Evolutionary conservation across 2,329 filamentous ascomycete species (phyloP), one percentile per base, ranked within the genome.

Genomic region (Cordyceps javanica): DNA sequence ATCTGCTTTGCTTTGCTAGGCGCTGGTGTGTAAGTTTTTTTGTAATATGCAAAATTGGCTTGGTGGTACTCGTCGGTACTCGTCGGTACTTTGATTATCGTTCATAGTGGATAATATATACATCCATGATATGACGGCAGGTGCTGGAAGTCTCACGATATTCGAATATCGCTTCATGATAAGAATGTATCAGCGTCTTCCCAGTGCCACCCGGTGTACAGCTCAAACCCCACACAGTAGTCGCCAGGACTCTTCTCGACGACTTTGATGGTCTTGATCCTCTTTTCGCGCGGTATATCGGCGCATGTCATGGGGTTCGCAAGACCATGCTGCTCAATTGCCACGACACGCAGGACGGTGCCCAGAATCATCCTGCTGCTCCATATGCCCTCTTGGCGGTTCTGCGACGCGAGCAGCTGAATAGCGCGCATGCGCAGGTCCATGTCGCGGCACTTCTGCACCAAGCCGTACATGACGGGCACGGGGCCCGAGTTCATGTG

Each of bases 401-500:
- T 48, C 14, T 51, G 53, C n/a, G 46, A 51, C 13, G 46, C 39
- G 16, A 59, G 42, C n/a, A 59, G 25, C 25, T 16, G 46, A 3
- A 55, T 32, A 0, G 58, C 58, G 13, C 46, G 52, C 42, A n/a
- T n/a, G 1, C 58, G 58, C 7, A 59, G 34, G 2, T 45, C 52
- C 28, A 41, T 10, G 10, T 59, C 53, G 9, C 58, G 44, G 26
- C 58, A 56, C 14, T 59, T 59, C 7, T 49, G 46, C n/a, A 56
- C 36, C 19, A 59, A 5, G 5, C 52, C 58, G 14, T 59, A 56
- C 19, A 59, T 1, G 1, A 59, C 39, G 6, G 34, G 46, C 5
- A 59, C 58, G 21, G 48, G 41, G 2, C 58, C 58, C 25, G 58
- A 28, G 34, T 57, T 54, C 53, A 59, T 59, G 26, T 57, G 53